Conservation (phyloP, 1,139 yeast genomes). For the Blastobotrys petasosporus region DNA sequence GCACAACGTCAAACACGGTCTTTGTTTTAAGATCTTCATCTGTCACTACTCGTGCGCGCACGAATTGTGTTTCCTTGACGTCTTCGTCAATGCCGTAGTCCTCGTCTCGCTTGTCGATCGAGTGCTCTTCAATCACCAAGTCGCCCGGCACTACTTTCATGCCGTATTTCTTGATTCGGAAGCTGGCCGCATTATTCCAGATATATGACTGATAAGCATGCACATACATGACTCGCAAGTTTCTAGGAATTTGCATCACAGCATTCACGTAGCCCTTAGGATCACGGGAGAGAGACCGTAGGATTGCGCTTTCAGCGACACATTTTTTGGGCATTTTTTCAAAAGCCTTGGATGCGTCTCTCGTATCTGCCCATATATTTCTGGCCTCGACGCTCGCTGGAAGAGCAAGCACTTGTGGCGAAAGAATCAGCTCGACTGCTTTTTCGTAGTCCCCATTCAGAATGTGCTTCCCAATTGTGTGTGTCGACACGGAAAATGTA, state of each 20-base stretch:
- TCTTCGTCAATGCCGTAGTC: slow-evolving; percentile 58
- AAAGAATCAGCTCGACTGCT: slow-evolving; percentile 70
- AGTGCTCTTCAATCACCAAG: slow-evolving; percentile 44
- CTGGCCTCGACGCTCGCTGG: slow-evolving; percentile 84
- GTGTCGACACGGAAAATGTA: slow-evolving; percentile 88
- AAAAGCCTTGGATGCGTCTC: slow-evolving; percentile 59
- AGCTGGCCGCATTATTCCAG: slow-evolving; percentile 86
- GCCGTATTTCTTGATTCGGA: slow-evolving; percentile 69
- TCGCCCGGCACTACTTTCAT: slow-evolving; percentile 73
- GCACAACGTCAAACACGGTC: slow-evolving; percentile 73
- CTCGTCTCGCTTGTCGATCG: slow-evolving; percentile 17
- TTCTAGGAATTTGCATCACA: slow-evolving; percentile 88
- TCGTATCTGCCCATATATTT: slow-evolving; percentile 70
- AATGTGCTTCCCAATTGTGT: slow-evolving; percentile 68
- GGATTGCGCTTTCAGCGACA: slow-evolving; percentile 73
- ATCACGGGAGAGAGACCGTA: slow-evolving; percentile 49
- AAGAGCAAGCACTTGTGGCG: slow-evolving; percentile 77
- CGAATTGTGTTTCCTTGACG: slow-evolving; percentile 46
- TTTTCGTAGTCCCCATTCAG: slow-evolving; percentile 70
- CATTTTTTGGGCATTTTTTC: slow-evolving; percentile 79
- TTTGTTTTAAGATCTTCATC: slow-evolving; percentile 65
- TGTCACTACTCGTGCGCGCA: slow-evolving; percentile 65
- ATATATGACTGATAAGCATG: slow-evolving; percentile 96
- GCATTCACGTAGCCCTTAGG: slow-evolving; percentile 60
- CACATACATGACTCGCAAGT: slow-evolving; percentile 87